Evolutionary conservation across 495 filamentous ascomycete species (phyloP), one percentile per base, ranked within the genome.

Genomic region (Penicillium odoratum): DNA sequence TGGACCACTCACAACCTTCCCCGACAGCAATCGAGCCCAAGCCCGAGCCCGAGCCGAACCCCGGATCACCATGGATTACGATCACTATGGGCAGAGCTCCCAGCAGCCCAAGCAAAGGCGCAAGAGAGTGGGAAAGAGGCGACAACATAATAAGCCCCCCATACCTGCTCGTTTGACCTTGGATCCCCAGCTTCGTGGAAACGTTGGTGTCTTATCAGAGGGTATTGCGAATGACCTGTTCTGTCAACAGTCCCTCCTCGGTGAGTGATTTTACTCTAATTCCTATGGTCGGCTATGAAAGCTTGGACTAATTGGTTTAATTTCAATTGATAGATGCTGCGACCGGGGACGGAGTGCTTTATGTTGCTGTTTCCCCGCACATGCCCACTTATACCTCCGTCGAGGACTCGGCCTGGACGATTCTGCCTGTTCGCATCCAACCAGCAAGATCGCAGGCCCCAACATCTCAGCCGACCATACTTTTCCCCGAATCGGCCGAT

Each of bases 151-250:
- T 51, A 80, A 76, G 58, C 73, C 78, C 21, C 79, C 88, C 13
- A 76, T 86, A 10, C 78, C 84, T 38, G 86, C 85, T 10, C 78
- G 80, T 30, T 69, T 98, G n/a, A 68, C 81, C 29, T 79, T 93
- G 34, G 91, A 96, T 65, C 86, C 89, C 65, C 88, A 92, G 72
- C 77, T 96, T 62, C 91, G 87, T 74, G 91, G 89, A n/a, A 91
- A 95, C 59, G 83, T 92, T 31, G 94, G 91, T 47, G 84, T 94
- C 45, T 68, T 98, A 50, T 95, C 93, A 16, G 88, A 93, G 63
- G 90, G 96, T 69, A 80, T 98, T 34, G 91, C 89, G 57, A 78
- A 79, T 30, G 88, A 95, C 67, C 80, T 97, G 44, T 96, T 96
- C 66, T 89, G 86, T 26, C 79, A 81, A 15, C 61, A 75, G 28